A percentile compares a stretch with the other conserved stretches of the same genome.
Evolutionary conservation across 2,329 filamentous ascomycete genomes (phyloP).

Genomic region (Botryotinia calthae): DNA sequence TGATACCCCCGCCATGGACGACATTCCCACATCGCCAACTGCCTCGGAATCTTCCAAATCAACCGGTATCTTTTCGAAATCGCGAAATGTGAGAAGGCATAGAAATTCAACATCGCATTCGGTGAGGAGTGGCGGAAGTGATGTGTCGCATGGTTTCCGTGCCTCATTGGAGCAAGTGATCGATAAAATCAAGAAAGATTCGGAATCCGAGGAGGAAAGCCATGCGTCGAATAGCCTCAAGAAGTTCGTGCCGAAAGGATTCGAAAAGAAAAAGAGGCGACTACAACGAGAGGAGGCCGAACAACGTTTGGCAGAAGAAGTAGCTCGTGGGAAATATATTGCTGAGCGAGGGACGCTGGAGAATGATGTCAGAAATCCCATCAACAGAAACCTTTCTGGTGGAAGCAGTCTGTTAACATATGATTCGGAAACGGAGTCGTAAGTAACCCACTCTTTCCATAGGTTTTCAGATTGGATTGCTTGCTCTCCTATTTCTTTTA

Average conservation of each 20-base stretch:
- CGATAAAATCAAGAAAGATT: conserved; percentile 31
- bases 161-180: conserved; percentile 30
- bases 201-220: conserved; percentile 30
- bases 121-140: conserved; percentile 33
- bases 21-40: conserved; percentile 11
- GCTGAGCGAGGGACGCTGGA: conserved; percentile 38
- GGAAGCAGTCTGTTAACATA: conserved; percentile 35
- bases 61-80: conserved; percentile 33
- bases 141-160: conserved; percentile 26
- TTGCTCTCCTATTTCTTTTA: conserved; percentile 6
- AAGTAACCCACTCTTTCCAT: conserved; percentile 31
- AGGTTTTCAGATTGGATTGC: not conserved
- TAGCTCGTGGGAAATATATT: conserved; percentile 37
- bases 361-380: conserved; percentile 28
- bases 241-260: conserved; percentile 54
- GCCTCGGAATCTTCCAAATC: conserved; percentile 30
- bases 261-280: conserved; percentile 49
- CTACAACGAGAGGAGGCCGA: conserved; percentile 46
- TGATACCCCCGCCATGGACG: conserved; percentile 16
- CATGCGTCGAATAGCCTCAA: conserved; percentile 42
- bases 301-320: conserved; percentile 41
- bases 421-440: conserved; percentile 39
- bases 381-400: conserved; percentile 13
- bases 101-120: conserved; percentile 33
- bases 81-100: conserved; percentile 28